phyloP scores from a whole-genome alignment of 2,329 filamentous ascomycete species.

The Hysterium pulicare region DNA sequence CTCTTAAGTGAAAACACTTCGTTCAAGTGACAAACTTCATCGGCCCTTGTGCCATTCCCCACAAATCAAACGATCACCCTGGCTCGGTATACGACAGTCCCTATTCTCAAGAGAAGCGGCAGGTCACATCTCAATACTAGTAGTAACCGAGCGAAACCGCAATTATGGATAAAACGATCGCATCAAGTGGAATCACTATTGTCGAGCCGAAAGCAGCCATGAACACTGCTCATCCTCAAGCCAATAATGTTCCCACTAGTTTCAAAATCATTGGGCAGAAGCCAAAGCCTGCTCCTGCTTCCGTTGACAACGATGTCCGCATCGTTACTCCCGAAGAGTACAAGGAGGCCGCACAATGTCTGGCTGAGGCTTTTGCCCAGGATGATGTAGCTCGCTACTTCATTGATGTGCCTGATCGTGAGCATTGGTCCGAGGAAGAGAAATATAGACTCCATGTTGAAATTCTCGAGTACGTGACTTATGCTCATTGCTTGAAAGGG shows the following conservation, averaged over 20 bases:
- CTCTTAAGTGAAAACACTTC: constrained; percentile 17
- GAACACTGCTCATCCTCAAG: constrained; percentile 29
- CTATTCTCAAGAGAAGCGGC: constrained; percentile 45
- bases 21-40: constrained; percentile 32
- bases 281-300: constrained; percentile 8
- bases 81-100: constrained; percentile 35
- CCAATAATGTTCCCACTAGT: constrained; percentile 28
- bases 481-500: constrained; percentile 71
- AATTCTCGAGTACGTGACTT: constrained; percentile 74
- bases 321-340: constrained; percentile 64
- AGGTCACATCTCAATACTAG: constrained; percentile 47
- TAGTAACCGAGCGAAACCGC: constrained; percentile 38
- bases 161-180: constrained; percentile 46
- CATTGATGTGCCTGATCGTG: constrained; percentile 67
- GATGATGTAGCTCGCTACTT: constrained; percentile 75
- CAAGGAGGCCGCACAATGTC: constrained; percentile 65
- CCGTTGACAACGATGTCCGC: constrained; percentile 53
- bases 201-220: constrained; percentile 38
- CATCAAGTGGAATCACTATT: constrained; percentile 21
- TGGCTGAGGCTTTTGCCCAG: constrained; percentile 73
- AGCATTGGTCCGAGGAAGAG: constrained; percentile 59
- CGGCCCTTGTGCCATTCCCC: constrained; percentile 21
- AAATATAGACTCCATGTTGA: constrained; percentile 74
- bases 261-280: constrained; percentile 29
- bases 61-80: constrained; percentile 36